These are phyloP conservation scores for Persicaria tinctoria DNA, from an alignment of 148 eudicot species.

Conservation along the genomic window DNA sequence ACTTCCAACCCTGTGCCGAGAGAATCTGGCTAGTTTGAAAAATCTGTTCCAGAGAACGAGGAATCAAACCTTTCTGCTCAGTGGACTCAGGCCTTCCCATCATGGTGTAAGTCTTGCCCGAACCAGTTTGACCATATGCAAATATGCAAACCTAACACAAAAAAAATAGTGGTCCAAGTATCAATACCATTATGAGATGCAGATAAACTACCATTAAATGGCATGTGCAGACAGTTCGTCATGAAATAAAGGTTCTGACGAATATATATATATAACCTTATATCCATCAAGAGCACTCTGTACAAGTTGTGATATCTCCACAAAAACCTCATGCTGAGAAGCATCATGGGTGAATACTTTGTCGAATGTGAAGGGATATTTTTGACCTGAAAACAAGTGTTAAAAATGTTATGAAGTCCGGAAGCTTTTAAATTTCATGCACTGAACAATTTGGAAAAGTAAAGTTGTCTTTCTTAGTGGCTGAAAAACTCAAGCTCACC, in stretches of 20 bases:
- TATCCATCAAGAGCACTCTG: conserved; percentile 92
- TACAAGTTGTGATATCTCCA: conserved; percentile 67
- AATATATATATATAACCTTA: conserved; percentile 40
- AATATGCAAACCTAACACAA: conserved; percentile 62
- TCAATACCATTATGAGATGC: background rate
- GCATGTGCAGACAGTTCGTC: background rate
- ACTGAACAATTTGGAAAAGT: background rate
- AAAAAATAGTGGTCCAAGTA: background rate
- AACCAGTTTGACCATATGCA: conserved; percentile 83
- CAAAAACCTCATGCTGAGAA: conserved; percentile 57
- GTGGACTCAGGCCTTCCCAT: conserved; percentile 65
- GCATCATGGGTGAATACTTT: conserved; percentile 58
- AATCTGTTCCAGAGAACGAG: conserved; percentile 74
- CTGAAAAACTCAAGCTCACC: conserved; percentile 28
- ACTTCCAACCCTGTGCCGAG: conserved; percentile 64
- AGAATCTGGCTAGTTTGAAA: conserved; percentile 65
- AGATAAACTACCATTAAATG: background rate
- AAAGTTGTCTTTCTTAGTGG: background rate
- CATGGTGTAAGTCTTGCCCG: conserved; percentile 79
- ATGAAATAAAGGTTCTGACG: background rate
- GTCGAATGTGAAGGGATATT: conserved; percentile 59
- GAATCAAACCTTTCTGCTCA: conserved; percentile 67
- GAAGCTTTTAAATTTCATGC: background rate
- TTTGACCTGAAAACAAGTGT: conserved; percentile 38
- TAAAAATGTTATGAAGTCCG: background rate